Evolutionary conservation across 1,284 basidiomycete species (phyloP).

Genomic region (Austroboletus olivaceoglutinosus): DNA sequence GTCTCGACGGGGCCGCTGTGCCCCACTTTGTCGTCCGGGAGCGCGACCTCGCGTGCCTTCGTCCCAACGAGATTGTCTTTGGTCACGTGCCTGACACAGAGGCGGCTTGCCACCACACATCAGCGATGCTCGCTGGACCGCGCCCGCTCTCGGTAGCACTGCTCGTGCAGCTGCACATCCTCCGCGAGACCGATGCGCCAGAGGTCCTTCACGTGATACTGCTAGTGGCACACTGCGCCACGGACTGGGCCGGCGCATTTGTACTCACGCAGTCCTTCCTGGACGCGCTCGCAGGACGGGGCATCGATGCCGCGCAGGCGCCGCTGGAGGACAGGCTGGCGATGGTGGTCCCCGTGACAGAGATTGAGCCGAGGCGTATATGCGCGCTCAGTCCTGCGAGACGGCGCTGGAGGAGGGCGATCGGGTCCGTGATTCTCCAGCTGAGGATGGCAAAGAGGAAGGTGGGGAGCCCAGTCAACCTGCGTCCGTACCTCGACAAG

Average conservation of each 20-base stretch:
- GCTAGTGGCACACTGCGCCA: constrained; percentile 17
- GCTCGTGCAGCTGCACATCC: constrained; percentile 12
- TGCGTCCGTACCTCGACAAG: constrained; percentile 50
- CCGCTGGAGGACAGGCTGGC: constrained; percentile 42
- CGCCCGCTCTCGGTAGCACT: constrained; percentile 22
- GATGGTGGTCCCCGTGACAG: constrained; percentile 40
- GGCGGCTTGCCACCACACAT: constrained; percentile 1
- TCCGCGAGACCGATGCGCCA: constrained; percentile 2
- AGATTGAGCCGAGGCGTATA: constrained; percentile 34
- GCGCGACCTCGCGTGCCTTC: background rate
- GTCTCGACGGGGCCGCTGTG: constrained; percentile 2
- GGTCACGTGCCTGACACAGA: constrained; percentile 7
- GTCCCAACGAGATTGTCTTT: constrained; percentile 8
- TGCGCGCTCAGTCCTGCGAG: constrained; percentile 33
- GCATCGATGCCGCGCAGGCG: constrained; percentile 10
- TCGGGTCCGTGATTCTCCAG: constrained; percentile 41
- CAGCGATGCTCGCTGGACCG: constrained; percentile 8
- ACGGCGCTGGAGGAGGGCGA: constrained; percentile 48
- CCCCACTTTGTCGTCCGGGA: no score
- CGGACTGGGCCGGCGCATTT: constrained; percentile 10
- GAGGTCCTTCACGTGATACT: constrained; percentile 19
- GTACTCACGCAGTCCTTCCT: constrained; percentile 37
- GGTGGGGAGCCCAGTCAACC: constrained; percentile 40
- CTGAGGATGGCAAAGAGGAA: constrained; percentile 29
- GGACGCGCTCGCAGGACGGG: constrained; percentile 37